Base-by-base conservation (phyloP, 306 rosid species). In the Medicago lupulina region DNA sequence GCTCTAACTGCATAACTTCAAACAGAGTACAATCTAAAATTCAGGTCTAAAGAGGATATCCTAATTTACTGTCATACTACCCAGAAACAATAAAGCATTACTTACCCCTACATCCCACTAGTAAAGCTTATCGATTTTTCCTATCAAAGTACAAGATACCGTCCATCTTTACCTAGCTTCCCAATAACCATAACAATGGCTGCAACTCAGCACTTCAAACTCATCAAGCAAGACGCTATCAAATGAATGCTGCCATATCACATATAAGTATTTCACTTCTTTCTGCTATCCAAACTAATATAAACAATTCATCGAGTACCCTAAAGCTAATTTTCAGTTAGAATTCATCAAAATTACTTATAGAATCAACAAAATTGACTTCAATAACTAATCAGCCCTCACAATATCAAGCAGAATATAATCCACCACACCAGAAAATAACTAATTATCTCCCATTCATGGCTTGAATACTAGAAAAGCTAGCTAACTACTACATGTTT, bases 21-120 rank as follows among this genome's bases (percentile, higher is more conserved):
- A 43, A 46, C 53, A 18, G 16, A 43, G 25, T 79, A n/a, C 78
- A 51, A 71, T 6, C 60, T 40, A 67, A 66, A 73, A 66, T 15
- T 55, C 44, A 44, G 44, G 50, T 66, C 54, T 17, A 13, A 67
- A 67, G 50, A 73, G 16, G 19, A 72, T 44, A 34, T 18, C 63
- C 70, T 65, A 43, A 36, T 50, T 19, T 19, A 43, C 57, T n/a
- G 31, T 13, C 55, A 50, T 40, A 41, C 73, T 51, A 41, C 73
- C 68, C 11, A 18, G 8, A 63, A 53, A 19, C 19, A 16, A 47
- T 49, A 62, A 51, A 46, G 18, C 3, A 4, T 34, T 34, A 34
- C 7, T 34, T 34, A 34, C 7, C 38, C 38, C 36, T 7, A 34
- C 38, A 34, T 34, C 38, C 38, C 38, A 10, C 38, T 31, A n/a